Evolutionary conservation across 129 eudicot species (phyloP), one percentile per base, ranked within the genome.

Genomic region (Tagetes patula): DNA sequence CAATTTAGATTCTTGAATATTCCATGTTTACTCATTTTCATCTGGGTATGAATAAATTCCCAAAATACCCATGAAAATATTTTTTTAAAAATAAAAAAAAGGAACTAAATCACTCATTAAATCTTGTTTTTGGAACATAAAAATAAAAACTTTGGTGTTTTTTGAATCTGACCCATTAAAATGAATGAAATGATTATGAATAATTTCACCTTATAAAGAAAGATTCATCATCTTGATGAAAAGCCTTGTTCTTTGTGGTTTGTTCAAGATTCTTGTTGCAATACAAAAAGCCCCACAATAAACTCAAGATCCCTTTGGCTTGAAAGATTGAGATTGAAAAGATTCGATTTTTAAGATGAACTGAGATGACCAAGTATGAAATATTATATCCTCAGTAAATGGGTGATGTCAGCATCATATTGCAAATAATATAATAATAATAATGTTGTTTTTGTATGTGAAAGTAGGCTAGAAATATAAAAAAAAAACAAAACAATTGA

Each of bases 1-100:
- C 11, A 39, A 27, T 13, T 31, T 63, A 86, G 96, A 89, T 86
- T 89, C 96, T 80, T 80, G 89, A 82, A 89, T 82, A 89, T 89
- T 89, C 89, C 86, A 82, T 13, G 38, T 65, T 71, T 40, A 31
- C 20, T 52, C 68, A 66, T 72, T 72, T 45, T 67, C 31, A 69
- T 60, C 62, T 46, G 34, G 38, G 49, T 31, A 69, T 10, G 4
- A 63, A 33, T 36, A 14, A 55, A 61, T 71, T 30, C 69, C 76
- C 3, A 50, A 75, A 74, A 49, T 55, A 71, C 77, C 82, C 80
- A 69, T 52, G 14, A 33, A 49, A 41, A 46, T 14, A 34, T 8
- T 49, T 6, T 3, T 20, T 4, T 14, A 40, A 40, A 2, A 59
- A 5, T 6, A 43, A 68, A 37, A 34, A 14, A 14, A 10, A 2